Conservation (phyloP, 2,329 filamentous ascomycete genomes). For the Aspergillus hortae region DNA sequence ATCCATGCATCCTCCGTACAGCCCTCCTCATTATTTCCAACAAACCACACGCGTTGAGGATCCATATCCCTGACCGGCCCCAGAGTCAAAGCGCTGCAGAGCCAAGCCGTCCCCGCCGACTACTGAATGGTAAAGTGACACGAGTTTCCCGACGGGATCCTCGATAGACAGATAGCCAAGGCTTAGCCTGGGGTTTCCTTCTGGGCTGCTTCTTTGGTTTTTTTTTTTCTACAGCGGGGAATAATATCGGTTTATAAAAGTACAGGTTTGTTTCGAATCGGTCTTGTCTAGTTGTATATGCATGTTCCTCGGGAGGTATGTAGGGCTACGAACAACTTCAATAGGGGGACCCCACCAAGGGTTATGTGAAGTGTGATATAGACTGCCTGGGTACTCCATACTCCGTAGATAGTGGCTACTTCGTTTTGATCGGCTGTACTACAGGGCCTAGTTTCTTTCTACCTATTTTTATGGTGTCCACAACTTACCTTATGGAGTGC, state of each 20-base stretch:
- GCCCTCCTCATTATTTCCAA: background rate
- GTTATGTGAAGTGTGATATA: too few relatives aligned
- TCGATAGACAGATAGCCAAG: constrained; percentile 16
- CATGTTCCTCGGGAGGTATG: background rate
- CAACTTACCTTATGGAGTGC: background rate
- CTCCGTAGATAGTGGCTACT: background rate
- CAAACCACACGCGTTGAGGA: constrained; percentile 5
- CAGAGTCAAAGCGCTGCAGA: constrained; percentile 20
- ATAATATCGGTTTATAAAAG: background rate
- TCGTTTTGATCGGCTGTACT: background rate
- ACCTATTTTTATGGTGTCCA: too few relatives aligned
- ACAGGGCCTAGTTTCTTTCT: background rate
- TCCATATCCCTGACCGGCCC: constrained; percentile 11
- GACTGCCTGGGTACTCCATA: too few relatives aligned
- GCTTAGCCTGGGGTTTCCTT: constrained; percentile 12
- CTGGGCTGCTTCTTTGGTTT: background rate
- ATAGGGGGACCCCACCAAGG: too few relatives aligned
- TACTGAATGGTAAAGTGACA: constrained; percentile 10
- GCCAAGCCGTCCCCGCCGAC: constrained; percentile 17
- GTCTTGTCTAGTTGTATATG: background rate
- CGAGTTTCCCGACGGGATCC: constrained; percentile 12
- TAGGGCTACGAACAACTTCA: background rate
- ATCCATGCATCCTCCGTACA: background rate
- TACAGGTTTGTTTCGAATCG: background rate
- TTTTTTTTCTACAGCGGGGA: background rate